A percentile compares a stretch with the other conserved stretches of the same genome.
Evolutionary conservation across 768 basidiomycete genomes (phyloP).

Genomic region (Boletus vermiculosoides): DNA sequence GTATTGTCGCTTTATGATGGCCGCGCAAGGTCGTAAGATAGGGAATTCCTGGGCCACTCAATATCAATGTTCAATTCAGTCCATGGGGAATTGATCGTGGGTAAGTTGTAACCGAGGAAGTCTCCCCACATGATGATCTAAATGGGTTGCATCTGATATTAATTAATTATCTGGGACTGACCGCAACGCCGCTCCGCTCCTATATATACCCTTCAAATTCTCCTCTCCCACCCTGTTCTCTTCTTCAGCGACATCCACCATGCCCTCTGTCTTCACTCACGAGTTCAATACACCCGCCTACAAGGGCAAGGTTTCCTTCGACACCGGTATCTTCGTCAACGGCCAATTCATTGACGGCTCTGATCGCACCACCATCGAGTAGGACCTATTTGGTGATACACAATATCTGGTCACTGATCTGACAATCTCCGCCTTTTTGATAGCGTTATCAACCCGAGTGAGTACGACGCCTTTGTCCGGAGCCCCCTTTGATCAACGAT

Average conservation of each 20-base stretch:
- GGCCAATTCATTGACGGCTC: slow-evolving; percentile 63
- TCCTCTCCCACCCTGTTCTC: too few species aligned
- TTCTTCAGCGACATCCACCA: slow-evolving; percentile 20
- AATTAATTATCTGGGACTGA: too few species aligned
- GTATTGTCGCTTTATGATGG: too few species aligned
- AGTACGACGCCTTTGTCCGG: slow-evolving; percentile 8
- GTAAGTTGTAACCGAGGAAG: background rate
- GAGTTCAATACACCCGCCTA: slow-evolving; percentile 52
- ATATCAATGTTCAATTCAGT: too few species aligned
- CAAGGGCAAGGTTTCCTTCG: slow-evolving; percentile 57
- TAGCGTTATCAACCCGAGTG: slow-evolving; percentile 61
- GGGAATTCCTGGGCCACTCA: too few species aligned
- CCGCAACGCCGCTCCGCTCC: slow-evolving; percentile 2
- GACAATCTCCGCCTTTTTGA: background rate
- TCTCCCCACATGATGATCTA: too few species aligned
- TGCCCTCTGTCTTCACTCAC: slow-evolving; percentile 46
- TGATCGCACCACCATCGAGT: slow-evolving; percentile 67
- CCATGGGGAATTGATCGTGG: too few species aligned
- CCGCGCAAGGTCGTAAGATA: too few species aligned
- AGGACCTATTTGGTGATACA: slow-evolving; percentile 25
- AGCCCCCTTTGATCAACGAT: background rate
- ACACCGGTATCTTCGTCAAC: slow-evolving; percentile 71
- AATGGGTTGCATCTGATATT: too few species aligned
- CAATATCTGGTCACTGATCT: background rate
- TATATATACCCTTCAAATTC: slow-evolving; percentile 18